These are phyloP conservation scores for Talaromyces sp. DNA, from an alignment of 2,329 filamentous ascomycete species.

Conservation along the genomic window DNA sequence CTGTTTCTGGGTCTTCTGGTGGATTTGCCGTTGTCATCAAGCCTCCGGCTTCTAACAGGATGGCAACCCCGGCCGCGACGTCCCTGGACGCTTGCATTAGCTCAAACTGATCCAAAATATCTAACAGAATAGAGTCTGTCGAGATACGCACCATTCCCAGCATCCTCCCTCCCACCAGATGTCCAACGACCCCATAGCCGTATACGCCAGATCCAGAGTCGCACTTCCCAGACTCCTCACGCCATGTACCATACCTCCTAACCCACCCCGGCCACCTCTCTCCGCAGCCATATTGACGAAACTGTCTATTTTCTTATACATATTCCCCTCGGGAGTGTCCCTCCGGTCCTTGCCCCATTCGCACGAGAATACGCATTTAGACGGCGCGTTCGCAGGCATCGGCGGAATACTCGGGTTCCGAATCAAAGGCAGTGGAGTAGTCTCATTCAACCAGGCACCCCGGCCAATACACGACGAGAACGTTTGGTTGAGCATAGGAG, in stretches of 20 bases:
- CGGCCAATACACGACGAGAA: slow-evolving; percentile 62
- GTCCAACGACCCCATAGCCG: slow-evolving; percentile 68
- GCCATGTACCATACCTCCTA: slow-evolving; percentile 74
- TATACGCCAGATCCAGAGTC: slow-evolving; percentile 68
- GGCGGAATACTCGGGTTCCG: slow-evolving; percentile 49
- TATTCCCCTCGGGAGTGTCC: slow-evolving; percentile 60
- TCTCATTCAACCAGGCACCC: slow-evolving; percentile 65
- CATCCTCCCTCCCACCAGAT: slow-evolving; percentile 81
- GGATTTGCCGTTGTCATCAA: slow-evolving; percentile 69
- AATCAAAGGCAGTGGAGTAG: slow-evolving; percentile 57
- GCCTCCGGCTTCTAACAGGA: slow-evolving; percentile 67
- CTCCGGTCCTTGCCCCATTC: slow-evolving; percentile 75
- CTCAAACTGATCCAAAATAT: not conserved
- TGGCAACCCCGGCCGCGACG: slow-evolving; percentile 68
- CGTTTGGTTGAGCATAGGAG: slow-evolving; percentile 62
- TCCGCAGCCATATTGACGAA: slow-evolving; percentile 72
- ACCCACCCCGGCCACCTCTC: slow-evolving; percentile 54
- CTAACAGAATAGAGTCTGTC: not conserved
- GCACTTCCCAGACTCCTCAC: slow-evolving; percentile 67
- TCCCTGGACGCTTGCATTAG: slow-evolving; percentile 41
- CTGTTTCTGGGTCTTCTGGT: slow-evolving; percentile 51
- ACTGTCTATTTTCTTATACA: slow-evolving; percentile 66
- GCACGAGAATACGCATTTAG: slow-evolving; percentile 65
- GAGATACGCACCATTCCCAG: slow-evolving; percentile 62
- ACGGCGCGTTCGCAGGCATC: slow-evolving; percentile 56